phyloP scores from a whole-genome alignment of 805 yeast species.

The Hanseniaspora thailandica region DNA sequence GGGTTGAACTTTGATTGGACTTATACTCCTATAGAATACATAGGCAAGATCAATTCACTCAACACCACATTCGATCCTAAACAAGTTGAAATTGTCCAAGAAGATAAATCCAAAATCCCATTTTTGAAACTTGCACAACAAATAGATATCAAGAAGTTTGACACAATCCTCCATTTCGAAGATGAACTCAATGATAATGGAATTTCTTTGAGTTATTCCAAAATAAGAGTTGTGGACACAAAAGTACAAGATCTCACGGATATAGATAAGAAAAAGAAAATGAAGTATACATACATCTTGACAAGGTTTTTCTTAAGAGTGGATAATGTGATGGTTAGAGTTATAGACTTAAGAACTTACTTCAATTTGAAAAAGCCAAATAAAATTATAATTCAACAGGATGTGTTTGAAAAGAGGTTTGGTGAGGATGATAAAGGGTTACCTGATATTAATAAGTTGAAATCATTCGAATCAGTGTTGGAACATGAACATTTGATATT shows the following conservation, averaged over 20 bases:
- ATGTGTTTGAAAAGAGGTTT: neutral
- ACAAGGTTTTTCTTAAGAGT: conserved; percentile 75
- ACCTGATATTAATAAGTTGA: neutral
- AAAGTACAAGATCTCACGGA: conserved; percentile 33
- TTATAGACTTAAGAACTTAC: conserved; percentile 74
- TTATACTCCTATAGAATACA: conserved; percentile 59
- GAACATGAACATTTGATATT: conserved; percentile 4
- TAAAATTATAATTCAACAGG: conserved; percentile 30
- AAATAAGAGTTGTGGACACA: conserved; percentile 79
- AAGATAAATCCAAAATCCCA: conserved; percentile 40
- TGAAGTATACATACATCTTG: conserved; percentile 36
- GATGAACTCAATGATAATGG: conserved; percentile 98
- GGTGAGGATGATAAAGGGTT: neutral
- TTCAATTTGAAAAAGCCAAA: conserved; percentile 38
- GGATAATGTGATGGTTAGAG: conserved; percentile 75
- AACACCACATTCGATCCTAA: conserved; percentile 15
- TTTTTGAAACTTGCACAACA: conserved; percentile 53
- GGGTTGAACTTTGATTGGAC: conserved; percentile 95
- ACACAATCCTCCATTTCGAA: conserved; percentile 78
- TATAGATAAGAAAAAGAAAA: neutral
- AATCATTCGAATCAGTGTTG: conserved; percentile 6
- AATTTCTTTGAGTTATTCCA: conserved; percentile 60
- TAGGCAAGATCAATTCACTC: conserved; percentile 39
- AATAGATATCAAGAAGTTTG: conserved; percentile 81
- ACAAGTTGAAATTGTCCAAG: neutral